Evolutionary conservation across 257 asterid species (phyloP).

Genomic region (Fraxinus excelsior): DNA sequence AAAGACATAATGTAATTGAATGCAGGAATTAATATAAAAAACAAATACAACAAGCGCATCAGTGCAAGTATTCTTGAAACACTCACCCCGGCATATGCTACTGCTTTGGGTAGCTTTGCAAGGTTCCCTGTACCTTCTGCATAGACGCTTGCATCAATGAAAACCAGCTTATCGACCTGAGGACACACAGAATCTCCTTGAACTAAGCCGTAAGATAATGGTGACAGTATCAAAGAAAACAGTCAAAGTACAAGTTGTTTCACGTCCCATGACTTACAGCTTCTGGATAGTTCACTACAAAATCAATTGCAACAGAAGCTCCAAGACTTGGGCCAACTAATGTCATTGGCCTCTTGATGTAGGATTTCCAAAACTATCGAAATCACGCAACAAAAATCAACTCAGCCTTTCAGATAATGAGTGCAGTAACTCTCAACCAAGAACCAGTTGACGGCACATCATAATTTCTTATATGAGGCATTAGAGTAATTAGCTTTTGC

Average conservation of each 20-base stretch:
- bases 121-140: conserved; percentile 94
- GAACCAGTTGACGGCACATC: background rate
- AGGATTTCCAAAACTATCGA: conserved; percentile 70
- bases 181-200: conserved; percentile 17
- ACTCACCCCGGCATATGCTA: conserved; percentile 90
- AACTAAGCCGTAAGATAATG: conserved; percentile 8
- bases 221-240: background rate
- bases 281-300: conserved; percentile 69
- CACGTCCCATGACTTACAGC: conserved; percentile 49
- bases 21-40: conserved; percentile 17
- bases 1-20: background rate
- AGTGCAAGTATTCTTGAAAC: background rate
- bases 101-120: conserved; percentile 66
- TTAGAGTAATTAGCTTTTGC: background rate
- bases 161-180: conserved; percentile 86
- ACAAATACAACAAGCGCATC: conserved; percentile 1
- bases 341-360: conserved; percentile 74
- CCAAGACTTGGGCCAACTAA: conserved; percentile 99
- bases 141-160: conserved; percentile 93
- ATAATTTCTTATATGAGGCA: conserved; percentile 2
- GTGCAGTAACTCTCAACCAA: conserved; percentile 2
- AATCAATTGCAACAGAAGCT: conserved; percentile 89
- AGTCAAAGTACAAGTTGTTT: conserved; percentile 1
- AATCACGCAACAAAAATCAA: conserved; percentile 14
- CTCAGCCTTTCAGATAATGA: conserved; percentile 8